Conservation (phyloP, 345 rosid species). For the Salix udensis region DNA sequence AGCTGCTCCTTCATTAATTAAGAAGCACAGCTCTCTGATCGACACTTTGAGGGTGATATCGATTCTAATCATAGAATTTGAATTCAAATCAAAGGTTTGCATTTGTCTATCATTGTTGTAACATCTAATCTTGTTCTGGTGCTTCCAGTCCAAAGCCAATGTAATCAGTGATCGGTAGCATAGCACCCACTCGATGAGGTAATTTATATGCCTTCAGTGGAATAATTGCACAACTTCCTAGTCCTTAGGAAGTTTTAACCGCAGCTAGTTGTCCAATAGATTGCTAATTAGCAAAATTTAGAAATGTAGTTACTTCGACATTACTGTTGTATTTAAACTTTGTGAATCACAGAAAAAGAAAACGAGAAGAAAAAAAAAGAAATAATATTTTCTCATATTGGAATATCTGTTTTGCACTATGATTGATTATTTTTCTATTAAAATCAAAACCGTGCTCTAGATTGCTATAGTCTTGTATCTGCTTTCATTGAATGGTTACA, state of each 20-base stretch:
- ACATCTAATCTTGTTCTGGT: slow-evolving; percentile 35
- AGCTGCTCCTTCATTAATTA: slow-evolving; percentile 20
- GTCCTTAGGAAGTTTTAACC: slow-evolving; percentile 17
- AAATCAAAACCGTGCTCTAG: too few species aligned
- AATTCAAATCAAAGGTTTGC: neutral
- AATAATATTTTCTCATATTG: neutral
- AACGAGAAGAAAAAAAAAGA: neutral
- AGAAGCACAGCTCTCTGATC: slow-evolving; percentile 4
- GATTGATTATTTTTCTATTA: too few species aligned
- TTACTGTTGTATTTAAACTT: slow-evolving; percentile 19
- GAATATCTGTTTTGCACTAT: neutral
- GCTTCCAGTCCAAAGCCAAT: slow-evolving; percentile 22
- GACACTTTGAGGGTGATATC: slow-evolving; percentile 12
- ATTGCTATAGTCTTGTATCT: too few species aligned
- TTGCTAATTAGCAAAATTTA: slow-evolving; percentile 21
- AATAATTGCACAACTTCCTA: slow-evolving; percentile 26
- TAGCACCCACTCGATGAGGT: slow-evolving; percentile 21
- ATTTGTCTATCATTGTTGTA: slow-evolving; percentile 30
- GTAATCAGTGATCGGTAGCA: slow-evolving; percentile 28
- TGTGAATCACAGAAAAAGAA: neutral
- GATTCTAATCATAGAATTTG: slow-evolving; percentile 12
- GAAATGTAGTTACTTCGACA: slow-evolving; percentile 19
- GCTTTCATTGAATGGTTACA: too few species aligned
- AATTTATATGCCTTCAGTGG: slow-evolving; percentile 11
- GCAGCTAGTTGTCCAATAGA: slow-evolving; percentile 14